Base-by-base conservation (phyloP, 257 asterid genomes). In the Gynochthodes officinalis region DNA sequence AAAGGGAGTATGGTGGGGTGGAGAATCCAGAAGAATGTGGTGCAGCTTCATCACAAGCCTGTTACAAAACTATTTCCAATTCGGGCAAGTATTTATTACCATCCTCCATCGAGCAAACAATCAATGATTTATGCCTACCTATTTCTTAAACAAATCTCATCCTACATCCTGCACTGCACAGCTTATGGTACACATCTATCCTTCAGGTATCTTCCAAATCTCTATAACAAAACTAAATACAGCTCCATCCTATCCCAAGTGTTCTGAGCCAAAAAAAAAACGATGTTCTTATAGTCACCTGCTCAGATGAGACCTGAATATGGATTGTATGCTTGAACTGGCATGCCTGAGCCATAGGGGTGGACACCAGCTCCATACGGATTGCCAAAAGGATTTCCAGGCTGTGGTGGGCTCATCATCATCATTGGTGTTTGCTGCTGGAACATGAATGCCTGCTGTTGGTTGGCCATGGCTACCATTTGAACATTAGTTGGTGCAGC, bases 401-500 rank as follows among this genome's bases (percentile, higher is more conserved):
- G 48, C n/a, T 61, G 87, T 54, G 78, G 84, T 21, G 78, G 75
- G 53, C 73, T 73, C 80, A 64, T 67, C 82, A 84, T 77, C 89
- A 77, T 82, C 84, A 74, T 69, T 32, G 70, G 80, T 4, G 43
- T 79, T 15, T 76, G 83, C 32, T 85, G 89, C 19, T 81, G 88
- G 55, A 75, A 84, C 87, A 74, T 75, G 75, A 77, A 86, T 3
- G 85, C 80, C 30, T 82, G 90, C 54, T 87, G 99, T 69, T 84
- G 97, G 80, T 85, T 84, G 28, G 80, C 80, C 91, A 90, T 84
- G 61, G 86, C 81, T 4, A 85, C 91, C 93, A 90, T 89, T 81
- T 93, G 96, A 33, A 89, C 90, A 0, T 88, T 72, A 35, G 86
- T 73, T 3, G 97, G 97, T 18, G 96, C 88, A 9, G 95, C 89